Base-by-base conservation (phyloP, 192 early-diverging fungal species). In the Rhizoclosmatium globosum region DNA sequence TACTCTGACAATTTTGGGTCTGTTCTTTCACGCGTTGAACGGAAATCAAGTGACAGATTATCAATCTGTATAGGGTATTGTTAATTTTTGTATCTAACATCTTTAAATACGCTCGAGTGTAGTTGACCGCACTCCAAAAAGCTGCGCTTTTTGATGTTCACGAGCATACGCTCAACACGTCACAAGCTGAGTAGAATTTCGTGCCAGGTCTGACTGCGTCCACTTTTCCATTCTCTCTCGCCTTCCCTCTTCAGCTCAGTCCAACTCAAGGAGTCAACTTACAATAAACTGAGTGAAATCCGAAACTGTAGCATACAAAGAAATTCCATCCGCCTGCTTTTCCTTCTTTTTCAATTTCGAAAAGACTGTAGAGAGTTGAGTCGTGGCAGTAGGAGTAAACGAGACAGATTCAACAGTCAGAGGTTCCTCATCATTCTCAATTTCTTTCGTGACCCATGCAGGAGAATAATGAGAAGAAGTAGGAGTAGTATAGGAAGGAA, bases 1-100 rank as follows among this genome's bases (percentile, higher is more conserved):
- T 76, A 76, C 48, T 64, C 39, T 11, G 61, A 66, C 43, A 76
- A 76, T 46, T 76, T 76, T 2, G 74, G 64, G 66, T 76, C 64
- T 6, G 45, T 23, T 11, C 74, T 2, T 47, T 76, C 74, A 7
- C 74, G 48, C 19, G 74, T 76, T 23, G 74, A 76, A 15, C 74
- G 39, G 57, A 76, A 76, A 50, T 76, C 74, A 11, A 76, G 64
- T 19, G 17, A 66, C 74, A 76, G 41, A 45, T 76, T 76, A 11
- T 76, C 74, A 42, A 53, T 47, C 67, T 31, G 31, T 31, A 31
- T 31, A 31, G 31, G 31, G 31, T 31, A 31, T 31, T 31, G 31
- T 31, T 31, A 31, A 31, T 31, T 31, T 31, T 31, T 31, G 31
- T 0, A 31, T 0, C 31, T 0, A 31, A 31, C 0, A 31, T 31